Percentiles rank a stretch among this genome's conserved stretches.
phyloP scores from a whole-genome alignment of 2,329 filamentous ascomycete species.

The Cytospora paraplurivora region DNA sequence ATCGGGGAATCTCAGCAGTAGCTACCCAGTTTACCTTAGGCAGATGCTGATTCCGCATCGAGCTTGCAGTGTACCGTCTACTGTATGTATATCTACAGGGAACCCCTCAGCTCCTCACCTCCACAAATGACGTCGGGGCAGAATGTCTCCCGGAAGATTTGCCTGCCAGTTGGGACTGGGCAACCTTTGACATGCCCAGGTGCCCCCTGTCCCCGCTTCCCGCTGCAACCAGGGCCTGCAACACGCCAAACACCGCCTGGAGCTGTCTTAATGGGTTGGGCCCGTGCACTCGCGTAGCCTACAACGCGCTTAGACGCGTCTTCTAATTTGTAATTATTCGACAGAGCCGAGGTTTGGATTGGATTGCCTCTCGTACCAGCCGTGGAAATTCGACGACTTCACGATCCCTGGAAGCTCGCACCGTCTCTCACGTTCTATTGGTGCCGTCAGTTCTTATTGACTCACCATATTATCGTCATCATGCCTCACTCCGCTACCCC shows the following conservation, averaged over 20 bases:
- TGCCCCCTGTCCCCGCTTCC: not conserved
- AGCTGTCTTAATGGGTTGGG: not conserved
- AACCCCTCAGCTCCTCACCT: too few relatives aligned
- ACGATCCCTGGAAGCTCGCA: not conserved
- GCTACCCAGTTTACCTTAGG: too few relatives aligned
- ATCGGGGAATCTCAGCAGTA: too few relatives aligned
- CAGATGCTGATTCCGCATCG: too few relatives aligned
- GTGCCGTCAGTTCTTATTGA: not conserved
- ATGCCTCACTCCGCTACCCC: conserved; percentile 52
- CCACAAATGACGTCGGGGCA: not conserved
- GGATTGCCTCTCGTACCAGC: not conserved
- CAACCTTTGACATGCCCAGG: too few relatives aligned
- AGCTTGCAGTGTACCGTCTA: too few relatives aligned
- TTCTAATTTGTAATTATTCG: not conserved
- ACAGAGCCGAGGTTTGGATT: not conserved
- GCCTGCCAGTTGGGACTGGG: not conserved
- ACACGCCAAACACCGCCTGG: not conserved
- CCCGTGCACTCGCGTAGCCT: not conserved
- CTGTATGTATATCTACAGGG: too few relatives aligned
- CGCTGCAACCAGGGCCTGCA: not conserved
- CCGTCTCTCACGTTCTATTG: not conserved
- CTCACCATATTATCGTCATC: not conserved
- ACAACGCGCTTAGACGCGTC: conserved; percentile 21
- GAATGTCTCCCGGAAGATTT: not conserved
- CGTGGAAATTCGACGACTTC: not conserved